These are phyloP conservation scores for Moricandia moricandioides DNA, from an alignment of 345 rosid genomes.

Conservation along the genomic window DNA sequence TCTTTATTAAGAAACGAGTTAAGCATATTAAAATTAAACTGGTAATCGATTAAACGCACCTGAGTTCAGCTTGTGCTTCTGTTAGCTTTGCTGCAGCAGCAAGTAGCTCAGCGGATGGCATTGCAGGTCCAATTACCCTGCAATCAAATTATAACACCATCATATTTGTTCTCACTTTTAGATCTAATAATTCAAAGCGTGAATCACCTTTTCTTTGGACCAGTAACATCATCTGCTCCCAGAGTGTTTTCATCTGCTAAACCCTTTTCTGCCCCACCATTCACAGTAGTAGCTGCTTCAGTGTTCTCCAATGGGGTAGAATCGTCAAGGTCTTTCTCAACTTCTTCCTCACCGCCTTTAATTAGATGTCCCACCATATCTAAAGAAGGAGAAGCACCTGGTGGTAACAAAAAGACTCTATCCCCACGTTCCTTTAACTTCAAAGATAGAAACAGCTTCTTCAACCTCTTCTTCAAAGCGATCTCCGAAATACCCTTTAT, in stretches of 20 bases:
- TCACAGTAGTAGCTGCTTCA: conserved; percentile 20
- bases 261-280: conserved; percentile 22
- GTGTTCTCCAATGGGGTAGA: conserved; percentile 35
- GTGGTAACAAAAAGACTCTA: conserved; percentile 59
- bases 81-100: conserved; percentile 96
- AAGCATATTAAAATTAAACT: neutral
- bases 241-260: conserved; percentile 31
- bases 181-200: neutral
- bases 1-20: neutral
- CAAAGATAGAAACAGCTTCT: conserved; percentile 65
- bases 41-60: conserved; percentile 38
- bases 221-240: conserved; percentile 47
- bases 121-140: conserved; percentile 88
- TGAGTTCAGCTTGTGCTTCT: conserved; percentile 85
- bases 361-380: conserved; percentile 62
- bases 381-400: conserved; percentile 51
- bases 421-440: conserved; percentile 66
- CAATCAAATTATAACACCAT: conserved; percentile 25
- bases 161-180: neutral
- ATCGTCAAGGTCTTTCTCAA: conserved; percentile 30
- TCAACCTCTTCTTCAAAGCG: conserved; percentile 56
- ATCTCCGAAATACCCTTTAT: conserved; percentile 74
- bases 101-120: conserved; percentile 90
- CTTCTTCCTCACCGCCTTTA: conserved; percentile 38
- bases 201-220: conserved; percentile 61